These are phyloP conservation scores for Parastagonospora nodorum DNA, from an alignment of 2,329 filamentous ascomycete species.

Conservation along the genomic window DNA sequence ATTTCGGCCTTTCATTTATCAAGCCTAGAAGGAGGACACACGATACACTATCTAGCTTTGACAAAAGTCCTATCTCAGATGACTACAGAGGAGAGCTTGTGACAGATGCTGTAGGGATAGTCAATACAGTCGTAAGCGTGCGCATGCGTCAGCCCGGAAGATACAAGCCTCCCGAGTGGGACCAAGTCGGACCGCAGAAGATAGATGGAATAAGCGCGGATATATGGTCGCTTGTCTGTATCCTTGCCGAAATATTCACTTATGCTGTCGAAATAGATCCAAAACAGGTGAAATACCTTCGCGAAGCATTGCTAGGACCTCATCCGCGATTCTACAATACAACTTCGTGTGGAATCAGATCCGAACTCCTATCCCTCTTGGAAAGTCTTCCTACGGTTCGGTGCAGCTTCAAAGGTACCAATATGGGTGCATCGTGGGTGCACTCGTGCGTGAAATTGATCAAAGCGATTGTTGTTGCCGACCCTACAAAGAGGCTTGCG, in stretches of 20 bases:
- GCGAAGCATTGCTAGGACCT: background rate
- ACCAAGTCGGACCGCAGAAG: background rate
- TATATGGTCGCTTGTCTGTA: constrained; percentile 9
- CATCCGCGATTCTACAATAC: background rate
- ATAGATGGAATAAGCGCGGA: background rate
- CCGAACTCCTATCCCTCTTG: background rate
- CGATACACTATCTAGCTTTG: background rate
- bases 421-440: background rate
- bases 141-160: background rate
- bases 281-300: background rate
- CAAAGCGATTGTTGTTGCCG: background rate
- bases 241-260: constrained; percentile 8
- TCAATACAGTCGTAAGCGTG: background rate
- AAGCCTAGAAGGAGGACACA: too few species aligned
- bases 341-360: background rate
- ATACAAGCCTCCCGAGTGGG: background rate
- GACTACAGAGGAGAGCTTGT: background rate
- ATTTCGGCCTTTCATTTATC: background rate
- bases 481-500: background rate
- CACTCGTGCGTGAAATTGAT: background rate
- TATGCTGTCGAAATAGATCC: constrained; percentile 5
- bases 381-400: background rate
- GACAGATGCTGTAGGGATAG: background rate
- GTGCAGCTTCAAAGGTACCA: too few species aligned
- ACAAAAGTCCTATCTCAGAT: background rate